Conservation (phyloP, 139 green algal genomes). For the Spirogloea muscicola region DNA sequence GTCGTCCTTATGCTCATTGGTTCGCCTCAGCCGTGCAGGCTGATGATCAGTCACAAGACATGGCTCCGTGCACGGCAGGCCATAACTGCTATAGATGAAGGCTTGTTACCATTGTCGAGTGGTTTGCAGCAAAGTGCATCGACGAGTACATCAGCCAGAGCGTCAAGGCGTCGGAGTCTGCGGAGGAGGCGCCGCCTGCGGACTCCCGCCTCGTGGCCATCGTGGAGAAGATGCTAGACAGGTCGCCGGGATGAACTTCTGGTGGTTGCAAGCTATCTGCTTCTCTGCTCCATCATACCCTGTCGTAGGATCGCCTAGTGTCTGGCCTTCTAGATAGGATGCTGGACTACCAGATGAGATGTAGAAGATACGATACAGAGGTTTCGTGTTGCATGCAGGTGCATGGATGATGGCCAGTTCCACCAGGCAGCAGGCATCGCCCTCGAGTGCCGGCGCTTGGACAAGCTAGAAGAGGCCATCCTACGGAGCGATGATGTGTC, state of each 20-base stretch:
- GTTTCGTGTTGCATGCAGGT: too few relatives aligned
- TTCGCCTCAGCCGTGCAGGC: too few relatives aligned
- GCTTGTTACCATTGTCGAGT: too few relatives aligned
- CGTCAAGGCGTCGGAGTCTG: constrained; percentile 38
- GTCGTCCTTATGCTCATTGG: too few relatives aligned
- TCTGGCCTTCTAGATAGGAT: too few relatives aligned
- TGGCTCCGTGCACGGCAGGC: too few relatives aligned
- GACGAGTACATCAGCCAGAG: constrained; percentile 87
- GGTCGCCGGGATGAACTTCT: constrained; percentile 44
- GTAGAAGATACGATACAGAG: too few relatives aligned
- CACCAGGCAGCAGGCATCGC: constrained; percentile 94
- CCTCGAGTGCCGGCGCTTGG: constrained; percentile 81
- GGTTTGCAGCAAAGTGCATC: constrained; percentile 80
- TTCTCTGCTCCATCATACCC: too few relatives aligned
- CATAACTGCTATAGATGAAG: too few relatives aligned
- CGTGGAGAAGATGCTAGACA: constrained; percentile 90
- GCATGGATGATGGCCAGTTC: constrained; percentile 72
- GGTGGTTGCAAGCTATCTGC: neutral
- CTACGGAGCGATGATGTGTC: constrained; percentile 25
- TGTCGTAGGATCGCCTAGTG: too few relatives aligned
- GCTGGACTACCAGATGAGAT: too few relatives aligned
- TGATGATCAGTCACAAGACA: too few relatives aligned
- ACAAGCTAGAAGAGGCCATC: constrained; percentile 78
- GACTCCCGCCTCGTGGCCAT: constrained; percentile 80
- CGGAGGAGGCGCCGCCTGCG: constrained; percentile 49